These are phyloP conservation scores for Rhizopogon vinicolor DNA, from an alignment of 768 basidiomycete genomes.

Conservation along the genomic window DNA sequence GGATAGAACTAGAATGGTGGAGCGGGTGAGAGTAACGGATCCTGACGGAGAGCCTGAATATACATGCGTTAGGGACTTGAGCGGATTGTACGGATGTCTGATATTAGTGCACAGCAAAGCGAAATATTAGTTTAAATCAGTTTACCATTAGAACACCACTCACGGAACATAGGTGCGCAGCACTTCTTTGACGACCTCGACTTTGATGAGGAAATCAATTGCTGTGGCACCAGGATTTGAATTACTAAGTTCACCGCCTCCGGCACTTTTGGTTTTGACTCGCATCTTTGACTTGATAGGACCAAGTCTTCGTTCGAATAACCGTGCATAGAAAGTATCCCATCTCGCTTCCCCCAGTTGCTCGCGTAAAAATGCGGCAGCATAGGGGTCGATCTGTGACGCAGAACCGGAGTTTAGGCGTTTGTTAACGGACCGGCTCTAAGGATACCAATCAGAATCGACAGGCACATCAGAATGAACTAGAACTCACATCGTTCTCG, in stretches of 20 bases:
- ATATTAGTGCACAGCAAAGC: neutral
- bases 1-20: constrained; percentile 42
- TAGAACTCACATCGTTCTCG: constrained; percentile 19
- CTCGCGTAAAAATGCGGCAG: constrained; percentile 41
- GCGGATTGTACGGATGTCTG: constrained; percentile 51
- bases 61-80: constrained; percentile 41
- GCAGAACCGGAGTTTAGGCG: constrained; percentile 15
- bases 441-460: constrained; percentile 9
- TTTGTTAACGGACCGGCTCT: constrained; percentile 25
- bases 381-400: constrained; percentile 36
- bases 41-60: constrained; percentile 36
- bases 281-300: constrained; percentile 34
- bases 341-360: constrained; percentile 39
- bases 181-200: constrained; percentile 47
- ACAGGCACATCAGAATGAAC: neutral
- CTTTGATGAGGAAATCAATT: constrained; percentile 49
- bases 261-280: constrained; percentile 21
- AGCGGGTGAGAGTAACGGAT: constrained; percentile 41
- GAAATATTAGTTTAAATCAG: neutral
- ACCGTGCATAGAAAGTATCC: constrained; percentile 41
- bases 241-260: constrained; percentile 18
- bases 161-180: constrained; percentile 45
- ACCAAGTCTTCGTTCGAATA: constrained; percentile 42
- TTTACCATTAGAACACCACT: constrained; percentile 16
- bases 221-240: constrained; percentile 35